A percentile compares a stretch with the other conserved stretches of the same genome.
phyloP scores from a whole-genome alignment of 2,329 filamentous ascomycete genomes.

The Fulvia fulva region DNA sequence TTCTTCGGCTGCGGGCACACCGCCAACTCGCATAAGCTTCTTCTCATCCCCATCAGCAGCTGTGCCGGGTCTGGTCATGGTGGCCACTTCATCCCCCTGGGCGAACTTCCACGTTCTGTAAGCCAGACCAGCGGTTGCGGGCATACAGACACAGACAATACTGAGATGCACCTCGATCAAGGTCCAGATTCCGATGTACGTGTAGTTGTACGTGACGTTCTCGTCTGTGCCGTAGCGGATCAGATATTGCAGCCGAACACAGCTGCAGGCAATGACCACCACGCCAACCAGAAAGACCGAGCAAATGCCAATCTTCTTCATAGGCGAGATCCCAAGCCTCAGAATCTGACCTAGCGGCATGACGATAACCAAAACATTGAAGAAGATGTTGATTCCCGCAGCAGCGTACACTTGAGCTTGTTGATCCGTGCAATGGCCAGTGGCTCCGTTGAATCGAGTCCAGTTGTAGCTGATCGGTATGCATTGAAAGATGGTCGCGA shows the following conservation, averaged over 20 bases:
- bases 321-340: neutral
- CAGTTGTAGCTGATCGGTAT: constrained; percentile 1
- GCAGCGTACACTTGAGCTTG: neutral
- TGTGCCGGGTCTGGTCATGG: neutral
- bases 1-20: neutral
- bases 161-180: constrained; percentile 17
- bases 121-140: constrained; percentile 9
- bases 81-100: neutral
- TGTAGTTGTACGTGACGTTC: constrained; percentile 15
- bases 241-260: constrained; percentile 13
- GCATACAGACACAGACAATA: constrained; percentile 17
- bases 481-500: constrained; percentile 2
- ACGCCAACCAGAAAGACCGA: constrained; percentile 15
- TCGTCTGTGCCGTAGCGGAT: neutral
- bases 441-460: neutral
- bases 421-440: constrained; percentile 2
- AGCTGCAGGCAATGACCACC: constrained; percentile 12
- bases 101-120: constrained; percentile 1
- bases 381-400: constrained; percentile 3
- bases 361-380: constrained; percentile 6
- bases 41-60: neutral
- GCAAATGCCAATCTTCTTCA: constrained; percentile 2
- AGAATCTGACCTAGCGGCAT: constrained; percentile 17
- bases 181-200: constrained; percentile 14
- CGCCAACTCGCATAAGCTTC: neutral